Percentiles rank a stretch among this genome's conserved stretches.
These are phyloP conservation scores for Tarenaya hassleriana DNA, from an alignment of 345 rosid genomes.

Conservation along the genomic window DNA sequence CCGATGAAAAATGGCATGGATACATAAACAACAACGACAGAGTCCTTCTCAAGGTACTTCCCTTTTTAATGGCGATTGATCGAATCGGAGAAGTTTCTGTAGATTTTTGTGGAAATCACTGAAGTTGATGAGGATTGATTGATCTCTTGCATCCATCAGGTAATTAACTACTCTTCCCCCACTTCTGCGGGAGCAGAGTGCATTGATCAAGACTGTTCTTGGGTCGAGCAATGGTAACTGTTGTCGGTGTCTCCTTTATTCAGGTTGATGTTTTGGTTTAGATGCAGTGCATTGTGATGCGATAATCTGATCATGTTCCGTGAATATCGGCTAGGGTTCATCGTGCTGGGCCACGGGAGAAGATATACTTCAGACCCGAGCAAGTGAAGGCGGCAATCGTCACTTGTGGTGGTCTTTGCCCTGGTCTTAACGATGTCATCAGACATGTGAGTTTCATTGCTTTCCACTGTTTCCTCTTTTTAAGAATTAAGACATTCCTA, in stretches of 20 bases:
- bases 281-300: neutral
- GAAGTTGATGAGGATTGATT: neutral
- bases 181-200: slow-evolving; percentile 88
- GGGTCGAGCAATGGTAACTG: slow-evolving; percentile 93
- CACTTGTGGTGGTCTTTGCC: slow-evolving; percentile 97
- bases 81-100: neutral
- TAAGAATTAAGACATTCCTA: too few species aligned
- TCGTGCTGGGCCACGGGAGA: too few species aligned
- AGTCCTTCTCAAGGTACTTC: slow-evolving; percentile 79
- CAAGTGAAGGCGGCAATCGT: slow-evolving; percentile 88
- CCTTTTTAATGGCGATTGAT: neutral
- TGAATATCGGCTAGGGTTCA: slow-evolving; percentile 49
- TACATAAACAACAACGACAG: slow-evolving; percentile 85
- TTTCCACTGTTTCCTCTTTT: too few species aligned
- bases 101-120: too few species aligned
- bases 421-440: too few species aligned
- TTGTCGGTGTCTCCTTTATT: too few species aligned
- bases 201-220: slow-evolving; percentile 70
- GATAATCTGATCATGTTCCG: neutral
- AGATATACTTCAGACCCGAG: slow-evolving; percentile 81
- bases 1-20: slow-evolving; percentile 96
- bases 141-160: slow-evolving; percentile 35
- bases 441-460: slow-evolving; percentile 55
- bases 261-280: too few species aligned
- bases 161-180: slow-evolving; percentile 61